Evolutionary conservation across 2,329 filamentous ascomycete species (phyloP).

Genomic region (Biscogniauxia mediterranea): DNA sequence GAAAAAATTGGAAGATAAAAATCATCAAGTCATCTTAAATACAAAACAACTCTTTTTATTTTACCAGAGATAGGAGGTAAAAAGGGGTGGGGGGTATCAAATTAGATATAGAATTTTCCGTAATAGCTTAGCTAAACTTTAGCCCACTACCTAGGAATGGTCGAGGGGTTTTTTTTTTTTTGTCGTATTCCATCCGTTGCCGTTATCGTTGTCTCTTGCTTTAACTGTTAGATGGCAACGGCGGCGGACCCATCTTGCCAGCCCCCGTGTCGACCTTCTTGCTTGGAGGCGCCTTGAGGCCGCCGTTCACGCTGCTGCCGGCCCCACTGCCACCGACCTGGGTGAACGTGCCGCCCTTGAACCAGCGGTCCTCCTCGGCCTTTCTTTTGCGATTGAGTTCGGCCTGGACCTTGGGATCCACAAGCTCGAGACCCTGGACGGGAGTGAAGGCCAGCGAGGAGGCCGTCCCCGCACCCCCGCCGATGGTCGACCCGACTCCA

Average conservation of each 20-base stretch:
- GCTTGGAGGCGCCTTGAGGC: slow-evolving; percentile 77
- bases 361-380: slow-evolving; percentile 93
- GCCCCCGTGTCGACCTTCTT: slow-evolving; percentile 72
- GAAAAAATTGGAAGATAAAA: no score
- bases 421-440: slow-evolving; percentile 89
- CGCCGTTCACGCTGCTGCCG: slow-evolving; percentile 44
- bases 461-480: slow-evolving; percentile 68
- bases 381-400: slow-evolving; percentile 89
- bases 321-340: slow-evolving; percentile 61
- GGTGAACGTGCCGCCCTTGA: slow-evolving; percentile 96
- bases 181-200: no score
- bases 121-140: background rate
- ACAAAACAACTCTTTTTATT: no score
- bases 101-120: background rate
- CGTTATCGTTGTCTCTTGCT: no score
- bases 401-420: slow-evolving; percentile 86
- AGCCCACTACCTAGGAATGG: no score
- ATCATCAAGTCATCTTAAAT: no score
- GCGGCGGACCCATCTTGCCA: slow-evolving; percentile 45
- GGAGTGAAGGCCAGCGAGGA: slow-evolving; percentile 91
- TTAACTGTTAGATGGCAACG: slow-evolving; percentile 28
- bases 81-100: background rate
- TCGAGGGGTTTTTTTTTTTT: no score
- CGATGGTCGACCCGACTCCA: slow-evolving; percentile 73
- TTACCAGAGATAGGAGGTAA: no score